phyloP scores from a whole-genome alignment of 352 stramenopile species.

The Pelagophyceae sp. region DNA sequence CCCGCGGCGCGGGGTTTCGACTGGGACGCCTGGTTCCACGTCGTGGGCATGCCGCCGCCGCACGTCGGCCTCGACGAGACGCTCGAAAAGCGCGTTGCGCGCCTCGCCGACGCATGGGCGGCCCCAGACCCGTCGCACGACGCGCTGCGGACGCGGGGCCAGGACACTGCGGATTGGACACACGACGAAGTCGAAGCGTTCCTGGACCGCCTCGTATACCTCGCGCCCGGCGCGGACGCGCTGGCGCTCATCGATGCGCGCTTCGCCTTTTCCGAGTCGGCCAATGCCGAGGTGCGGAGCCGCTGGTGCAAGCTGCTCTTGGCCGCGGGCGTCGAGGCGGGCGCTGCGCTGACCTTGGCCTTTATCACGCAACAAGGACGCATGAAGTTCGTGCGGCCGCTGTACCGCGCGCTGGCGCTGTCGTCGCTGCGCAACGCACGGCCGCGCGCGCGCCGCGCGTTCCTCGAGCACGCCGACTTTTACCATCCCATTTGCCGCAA shows the following conservation, averaged over 20 bases:
- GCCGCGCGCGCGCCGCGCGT: slow-evolving; percentile 44
- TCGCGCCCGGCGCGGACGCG: slow-evolving; percentile 42
- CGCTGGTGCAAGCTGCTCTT: slow-evolving; percentile 64
- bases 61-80: slow-evolving; percentile 71
- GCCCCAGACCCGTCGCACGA: neutral
- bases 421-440: slow-evolving; percentile 43
- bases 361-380: slow-evolving; percentile 69
- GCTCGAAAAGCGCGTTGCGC: slow-evolving; percentile 43
- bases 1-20: slow-evolving; percentile 60
- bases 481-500: slow-evolving; percentile 73
- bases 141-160: neutral
- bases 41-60: slow-evolving; percentile 71
- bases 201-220: slow-evolving; percentile 48
- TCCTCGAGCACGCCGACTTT: slow-evolving; percentile 55
- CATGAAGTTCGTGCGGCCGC: slow-evolving; percentile 77
- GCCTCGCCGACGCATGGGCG: slow-evolving; percentile 43
- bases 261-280: slow-evolving; percentile 52
- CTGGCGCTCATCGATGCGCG: slow-evolving; percentile 50
- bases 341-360: slow-evolving; percentile 47
- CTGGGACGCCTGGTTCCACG: slow-evolving; percentile 82
- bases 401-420: slow-evolving; percentile 58
- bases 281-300: slow-evolving; percentile 69
- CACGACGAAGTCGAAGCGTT: slow-evolving; percentile 56
- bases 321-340: slow-evolving; percentile 38
- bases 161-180: slow-evolving; percentile 38